Evolutionary conservation across 768 basidiomycete species (phyloP).

Genomic region (Pisolithus albus): DNA sequence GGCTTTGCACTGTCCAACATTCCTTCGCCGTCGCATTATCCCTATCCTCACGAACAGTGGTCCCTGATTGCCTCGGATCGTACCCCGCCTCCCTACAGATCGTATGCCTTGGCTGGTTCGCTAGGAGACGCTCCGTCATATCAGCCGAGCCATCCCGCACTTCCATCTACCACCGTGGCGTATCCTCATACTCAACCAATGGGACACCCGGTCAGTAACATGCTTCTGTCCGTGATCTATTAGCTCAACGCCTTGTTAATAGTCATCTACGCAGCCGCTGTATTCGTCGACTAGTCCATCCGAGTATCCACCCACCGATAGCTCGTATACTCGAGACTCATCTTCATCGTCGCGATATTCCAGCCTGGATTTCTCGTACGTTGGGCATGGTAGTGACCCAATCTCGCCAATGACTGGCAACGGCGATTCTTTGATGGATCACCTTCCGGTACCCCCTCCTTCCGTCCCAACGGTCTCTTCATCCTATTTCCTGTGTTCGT

Average conservation of each 20-base stretch:
- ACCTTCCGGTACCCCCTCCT: slow-evolving; percentile 23
- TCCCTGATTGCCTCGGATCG: neutral
- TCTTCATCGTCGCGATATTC: neutral
- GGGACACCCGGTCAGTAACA: neutral
- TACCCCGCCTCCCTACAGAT: slow-evolving; percentile 16
- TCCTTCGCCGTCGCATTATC: slow-evolving; percentile 2
- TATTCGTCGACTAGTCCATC: neutral
- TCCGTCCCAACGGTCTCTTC: slow-evolving; percentile 11
- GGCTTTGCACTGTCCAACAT: slow-evolving; percentile 11
- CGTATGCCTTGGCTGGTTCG: slow-evolving; percentile 24
- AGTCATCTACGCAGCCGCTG: neutral
- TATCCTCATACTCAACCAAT: neutral
- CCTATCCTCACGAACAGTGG: neutral
- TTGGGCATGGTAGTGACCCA: neutral
- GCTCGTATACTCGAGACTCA: neutral
- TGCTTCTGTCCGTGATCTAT: neutral
- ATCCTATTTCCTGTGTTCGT: slow-evolving; percentile 14
- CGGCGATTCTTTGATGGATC: slow-evolving; percentile 26
- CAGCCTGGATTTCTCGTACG: neutral
- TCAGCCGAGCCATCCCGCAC: neutral
- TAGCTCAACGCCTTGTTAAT: neutral
- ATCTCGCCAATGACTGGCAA: neutral
- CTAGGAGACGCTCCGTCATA: slow-evolving; percentile 12
- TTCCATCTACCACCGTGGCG: neutral
- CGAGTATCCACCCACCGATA: neutral